These are phyloP conservation scores for Carallia pectinifolia DNA, from an alignment of 345 rosid species.

Conservation along the genomic window DNA sequence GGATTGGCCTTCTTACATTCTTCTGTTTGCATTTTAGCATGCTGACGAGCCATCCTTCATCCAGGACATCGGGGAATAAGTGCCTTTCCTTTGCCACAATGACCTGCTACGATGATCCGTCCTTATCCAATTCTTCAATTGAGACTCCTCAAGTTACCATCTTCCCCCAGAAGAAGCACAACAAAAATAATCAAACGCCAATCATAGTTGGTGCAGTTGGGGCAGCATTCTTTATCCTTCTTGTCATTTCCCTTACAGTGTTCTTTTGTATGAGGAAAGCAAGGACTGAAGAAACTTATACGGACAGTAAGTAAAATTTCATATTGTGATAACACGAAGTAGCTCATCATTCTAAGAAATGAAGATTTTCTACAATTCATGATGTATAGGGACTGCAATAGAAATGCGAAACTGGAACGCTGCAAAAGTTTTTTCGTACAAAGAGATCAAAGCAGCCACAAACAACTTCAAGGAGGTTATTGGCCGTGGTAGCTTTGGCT, in stretches of 20 bases:
- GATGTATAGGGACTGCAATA: constrained; percentile 40
- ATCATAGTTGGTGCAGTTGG: constrained; percentile 56
- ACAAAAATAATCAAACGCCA: constrained; percentile 34
- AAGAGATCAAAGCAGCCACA: constrained; percentile 80
- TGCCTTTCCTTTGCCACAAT: constrained; percentile 70
- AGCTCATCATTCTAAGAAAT: background rate
- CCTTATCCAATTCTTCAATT: constrained; percentile 45
- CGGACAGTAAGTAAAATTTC: constrained; percentile 45
- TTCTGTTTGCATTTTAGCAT: constrained; percentile 5
- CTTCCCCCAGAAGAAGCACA: constrained; percentile 44
- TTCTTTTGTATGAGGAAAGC: constrained; percentile 44
- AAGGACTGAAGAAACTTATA: constrained; percentile 35
- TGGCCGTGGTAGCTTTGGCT: constrained; percentile 89
- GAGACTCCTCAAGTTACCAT: constrained; percentile 80
- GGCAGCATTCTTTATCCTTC: constrained; percentile 54
- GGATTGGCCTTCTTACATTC: constrained; percentile 5
- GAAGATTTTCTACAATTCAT: constrained; percentile 10
- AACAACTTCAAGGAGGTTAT: constrained; percentile 73
- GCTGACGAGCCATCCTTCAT: constrained; percentile 15
- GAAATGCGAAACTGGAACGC: constrained; percentile 84
- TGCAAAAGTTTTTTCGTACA: constrained; percentile 70
- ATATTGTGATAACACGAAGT: background rate
- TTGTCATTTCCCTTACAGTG: constrained; percentile 35
- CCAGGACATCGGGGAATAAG: constrained; percentile 73
- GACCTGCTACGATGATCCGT: constrained; percentile 60